Evolutionary conservation across 2,329 filamentous ascomycete species (phyloP).

Genomic region (Seiridium unicorne): DNA sequence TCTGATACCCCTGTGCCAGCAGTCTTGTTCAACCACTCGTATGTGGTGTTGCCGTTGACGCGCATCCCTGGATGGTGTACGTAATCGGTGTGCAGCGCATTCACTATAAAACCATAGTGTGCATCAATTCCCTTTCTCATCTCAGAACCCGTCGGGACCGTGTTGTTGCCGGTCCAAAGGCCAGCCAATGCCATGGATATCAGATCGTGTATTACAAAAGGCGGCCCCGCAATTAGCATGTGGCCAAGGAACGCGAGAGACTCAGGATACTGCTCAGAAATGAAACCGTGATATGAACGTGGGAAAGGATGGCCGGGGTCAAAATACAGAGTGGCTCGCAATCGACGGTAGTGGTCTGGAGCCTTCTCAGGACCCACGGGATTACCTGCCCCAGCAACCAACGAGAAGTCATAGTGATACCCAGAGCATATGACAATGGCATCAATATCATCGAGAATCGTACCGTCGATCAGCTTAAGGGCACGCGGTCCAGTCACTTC

Average conservation of each 20-base stretch:
- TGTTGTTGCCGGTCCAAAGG: neutral
- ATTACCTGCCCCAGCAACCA: constrained; percentile 2
- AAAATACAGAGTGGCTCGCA: neutral
- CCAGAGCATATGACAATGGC: constrained; percentile 1
- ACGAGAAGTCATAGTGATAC: constrained; percentile 2
- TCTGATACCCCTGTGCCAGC: neutral
- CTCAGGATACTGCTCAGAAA: constrained; percentile 2
- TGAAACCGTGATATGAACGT: constrained; percentile 1
- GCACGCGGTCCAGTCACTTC: neutral
- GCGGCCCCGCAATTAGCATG: neutral
- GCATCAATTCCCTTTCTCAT: neutral
- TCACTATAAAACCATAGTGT: neutral
- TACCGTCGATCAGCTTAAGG: neutral
- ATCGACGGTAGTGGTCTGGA: neutral
- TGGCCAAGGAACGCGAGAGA: constrained; percentile 2
- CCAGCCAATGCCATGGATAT: constrained; percentile 2
- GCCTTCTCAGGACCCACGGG: neutral
- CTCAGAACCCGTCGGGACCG: neutral
- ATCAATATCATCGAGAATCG: neutral
- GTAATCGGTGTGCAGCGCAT: neutral
- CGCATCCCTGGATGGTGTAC: neutral
- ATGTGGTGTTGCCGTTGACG: neutral
- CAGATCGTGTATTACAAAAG: constrained; percentile 1
- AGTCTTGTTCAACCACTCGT: neutral
- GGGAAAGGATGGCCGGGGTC: neutral